Percentiles rank a stretch among this genome's conserved stretches.
These are phyloP conservation scores for Rhododendron kiyosumense DNA, from an alignment of 148 eudicot genomes.

Conservation along the genomic window DNA sequence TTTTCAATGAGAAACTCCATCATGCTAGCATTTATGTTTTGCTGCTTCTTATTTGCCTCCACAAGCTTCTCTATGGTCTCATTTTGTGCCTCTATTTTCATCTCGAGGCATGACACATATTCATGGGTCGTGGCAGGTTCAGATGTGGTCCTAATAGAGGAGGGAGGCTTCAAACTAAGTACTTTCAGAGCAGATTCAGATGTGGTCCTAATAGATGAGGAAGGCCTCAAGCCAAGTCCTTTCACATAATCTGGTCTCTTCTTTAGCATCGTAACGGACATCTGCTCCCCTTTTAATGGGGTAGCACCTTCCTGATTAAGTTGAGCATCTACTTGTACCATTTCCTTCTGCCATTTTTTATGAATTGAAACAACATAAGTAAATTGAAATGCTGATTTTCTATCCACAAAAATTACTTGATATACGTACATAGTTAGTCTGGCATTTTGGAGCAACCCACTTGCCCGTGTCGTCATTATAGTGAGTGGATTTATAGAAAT, in stretches of 20 bases:
- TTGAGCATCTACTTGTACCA: not conserved
- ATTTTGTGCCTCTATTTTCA: no score
- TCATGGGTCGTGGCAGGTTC: not conserved
- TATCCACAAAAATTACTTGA: not conserved
- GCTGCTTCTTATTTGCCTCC: no score
- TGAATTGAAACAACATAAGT: no score
- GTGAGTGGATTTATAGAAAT: not conserved
- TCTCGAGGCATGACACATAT: no score
- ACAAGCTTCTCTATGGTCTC: no score
- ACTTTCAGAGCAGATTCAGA: no score
- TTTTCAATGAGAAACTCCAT: no score
- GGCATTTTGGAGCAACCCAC: not conserved
- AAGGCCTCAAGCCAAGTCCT: not conserved
- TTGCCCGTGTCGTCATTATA: not conserved
- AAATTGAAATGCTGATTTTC: no score
- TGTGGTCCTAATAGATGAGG: not conserved
- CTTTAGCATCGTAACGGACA: not conserved
- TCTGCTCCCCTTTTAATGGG: not conserved
- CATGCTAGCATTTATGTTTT: no score
- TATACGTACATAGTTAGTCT: not conserved
- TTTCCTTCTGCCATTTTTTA: not conserved
- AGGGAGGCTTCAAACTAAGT: not conserved
- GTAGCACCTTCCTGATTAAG: not conserved
- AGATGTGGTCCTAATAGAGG: not conserved
- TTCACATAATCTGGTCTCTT: not conserved